Percentiles rank a stretch among this genome's conserved stretches.
These are phyloP conservation scores for Verticillium zaregamsianum DNA, from an alignment of 2,329 filamentous ascomycete species.

Conservation along the genomic window DNA sequence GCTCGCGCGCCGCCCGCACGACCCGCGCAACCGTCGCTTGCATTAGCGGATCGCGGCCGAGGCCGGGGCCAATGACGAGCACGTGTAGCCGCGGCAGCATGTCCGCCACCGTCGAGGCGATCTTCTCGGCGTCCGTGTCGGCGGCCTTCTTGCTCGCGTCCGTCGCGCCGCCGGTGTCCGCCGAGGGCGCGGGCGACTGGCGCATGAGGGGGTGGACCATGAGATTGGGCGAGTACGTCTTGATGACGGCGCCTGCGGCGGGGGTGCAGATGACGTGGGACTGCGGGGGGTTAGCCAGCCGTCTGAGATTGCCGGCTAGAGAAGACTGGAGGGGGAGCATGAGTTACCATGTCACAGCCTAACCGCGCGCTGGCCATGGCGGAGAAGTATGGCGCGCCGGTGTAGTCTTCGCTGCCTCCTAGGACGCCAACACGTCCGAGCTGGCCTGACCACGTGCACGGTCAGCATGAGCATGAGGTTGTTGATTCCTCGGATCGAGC, in stretches of 20 bases:
- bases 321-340: not conserved
- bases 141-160: conserved; percentile 27
- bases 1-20: conserved; percentile 70
- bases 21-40: conserved; percentile 79
- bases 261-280: conserved; percentile 95
- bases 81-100: conserved; percentile 88
- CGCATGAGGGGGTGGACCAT: conserved; percentile 98
- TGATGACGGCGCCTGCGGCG: conserved; percentile 82
- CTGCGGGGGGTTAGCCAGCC: conserved; percentile 35
- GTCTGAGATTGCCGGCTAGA: not conserved
- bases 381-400: conserved; percentile 95
- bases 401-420: conserved; percentile 93
- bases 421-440: conserved; percentile 90
- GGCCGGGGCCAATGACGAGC: conserved; percentile 85
- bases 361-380: conserved; percentile 92
- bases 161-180: conserved; percentile 36
- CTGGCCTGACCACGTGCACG: conserved; percentile 57
- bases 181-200: conserved; percentile 47
- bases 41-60: conserved; percentile 87
- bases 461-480: not conserved
- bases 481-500: conserved; percentile 3
- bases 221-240: conserved; percentile 94
- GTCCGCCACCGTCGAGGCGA: conserved; percentile 66
- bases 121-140: conserved; percentile 52
- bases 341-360: conserved; percentile 79